Base-by-base conservation (phyloP, 441 rosid genomes). In the Geranium incanum region DNA sequence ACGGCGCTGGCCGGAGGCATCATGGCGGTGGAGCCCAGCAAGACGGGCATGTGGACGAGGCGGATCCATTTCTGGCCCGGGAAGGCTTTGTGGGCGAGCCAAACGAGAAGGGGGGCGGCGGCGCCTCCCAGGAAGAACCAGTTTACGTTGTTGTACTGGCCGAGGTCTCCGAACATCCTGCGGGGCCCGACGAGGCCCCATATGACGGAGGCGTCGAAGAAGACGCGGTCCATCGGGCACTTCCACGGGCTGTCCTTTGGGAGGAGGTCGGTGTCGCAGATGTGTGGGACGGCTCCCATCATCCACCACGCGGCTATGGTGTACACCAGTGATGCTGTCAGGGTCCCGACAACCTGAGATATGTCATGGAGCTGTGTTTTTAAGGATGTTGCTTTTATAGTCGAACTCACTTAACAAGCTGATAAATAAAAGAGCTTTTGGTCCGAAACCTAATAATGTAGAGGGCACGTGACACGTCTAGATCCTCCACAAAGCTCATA, bases 151-250 rank as follows among this genome's bases (percentile, higher is more conserved):
- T 63, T 23, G 73, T 92, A 92, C 80, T 86, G 81, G 48, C 98
- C 96, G 1, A 81, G 83, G 12, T 78, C 68, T 37, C 95, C 96
- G 66, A 92, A 90, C 67, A 89, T 90, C 36, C 91, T 75, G 66
- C 74, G 86, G 3, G 97, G 98, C 64, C 95, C 95, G 1, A 84
- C 93, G 72, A 92, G 69, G 66, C 98, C 97, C 97, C 97, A 90
- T 63, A 93, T 93, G 39, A 88, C 89, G 0, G 94, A 87, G 36
- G 98, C 97, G 76, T 89, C 95, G 64, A 87, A 93, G 89, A 93
- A 89, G 72, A 93, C 94, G 43, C 88, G 75, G 72, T 89, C 95
- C 52, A 81, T 66, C 0, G 97, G 92, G 79, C 98, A 93, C 74
- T 92, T 89, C 95, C 98, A 93, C 0, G 95, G 91, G 63, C 91